These are phyloP conservation scores for Bromus sterilis DNA, from an alignment of 176 grass and related monocot species.

Conservation along the genomic window DNA sequence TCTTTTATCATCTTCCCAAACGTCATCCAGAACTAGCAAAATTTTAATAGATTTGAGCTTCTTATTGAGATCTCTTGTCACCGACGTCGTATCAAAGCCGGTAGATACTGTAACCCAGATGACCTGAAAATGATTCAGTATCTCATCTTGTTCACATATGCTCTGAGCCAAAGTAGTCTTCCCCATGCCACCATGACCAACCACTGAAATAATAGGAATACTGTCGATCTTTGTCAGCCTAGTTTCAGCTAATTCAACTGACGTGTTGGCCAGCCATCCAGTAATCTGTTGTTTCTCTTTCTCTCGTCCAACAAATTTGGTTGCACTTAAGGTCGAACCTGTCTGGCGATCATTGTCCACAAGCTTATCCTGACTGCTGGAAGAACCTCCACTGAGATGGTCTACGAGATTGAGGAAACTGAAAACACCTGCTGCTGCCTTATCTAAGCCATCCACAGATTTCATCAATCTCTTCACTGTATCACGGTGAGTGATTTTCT, in stretches of 20 bases:
- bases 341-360: constrained; percentile 1
- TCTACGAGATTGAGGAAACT: neutral
- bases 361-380: neutral
- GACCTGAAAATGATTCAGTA: neutral
- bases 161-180: constrained; percentile 39
- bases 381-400: neutral
- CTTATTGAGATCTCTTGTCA: neutral
- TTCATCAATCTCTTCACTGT: neutral
- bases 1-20: constrained; percentile 16
- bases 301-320: neutral
- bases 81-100: neutral
- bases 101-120: constrained; percentile 33
- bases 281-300: neutral
- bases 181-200: constrained; percentile 34
- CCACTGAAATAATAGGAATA: neutral
- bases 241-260: neutral
- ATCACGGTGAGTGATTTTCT: neutral
- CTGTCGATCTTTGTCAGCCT: neutral
- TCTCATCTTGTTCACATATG: neutral
- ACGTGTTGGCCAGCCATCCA: neutral
- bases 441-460: neutral
- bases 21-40: constrained; percentile 37
- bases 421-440: neutral
- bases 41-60: neutral
- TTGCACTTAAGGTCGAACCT: constrained; percentile 5